phyloP scores from a whole-genome alignment of 2,329 filamentous ascomycete genomes.

The Cryoendolithus antarcticus region DNA sequence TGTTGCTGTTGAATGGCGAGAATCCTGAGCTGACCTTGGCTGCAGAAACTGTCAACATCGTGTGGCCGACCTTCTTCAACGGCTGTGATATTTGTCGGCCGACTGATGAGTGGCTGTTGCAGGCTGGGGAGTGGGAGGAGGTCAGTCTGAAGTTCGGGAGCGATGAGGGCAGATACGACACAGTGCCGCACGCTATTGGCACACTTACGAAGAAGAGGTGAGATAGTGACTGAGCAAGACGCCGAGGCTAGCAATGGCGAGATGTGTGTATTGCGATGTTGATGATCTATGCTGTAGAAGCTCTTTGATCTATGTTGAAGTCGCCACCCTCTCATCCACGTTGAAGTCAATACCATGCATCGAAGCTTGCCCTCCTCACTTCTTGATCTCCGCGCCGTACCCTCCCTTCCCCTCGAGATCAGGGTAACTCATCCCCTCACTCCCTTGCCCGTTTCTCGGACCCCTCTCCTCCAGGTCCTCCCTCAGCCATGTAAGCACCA shows the following conservation, averaged over 20 bases:
- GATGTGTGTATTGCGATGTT: too few relatives aligned
- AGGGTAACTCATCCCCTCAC: constrained; percentile 55
- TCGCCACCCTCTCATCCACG: constrained; percentile 4
- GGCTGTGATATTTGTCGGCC: constrained; percentile 24
- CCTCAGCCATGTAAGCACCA: constrained; percentile 79
- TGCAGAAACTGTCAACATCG: constrained; percentile 18
- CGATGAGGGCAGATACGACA: constrained; percentile 23
- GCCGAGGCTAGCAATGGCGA: too few relatives aligned
- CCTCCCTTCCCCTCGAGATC: constrained; percentile 48
- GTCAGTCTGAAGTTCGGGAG: constrained; percentile 19
- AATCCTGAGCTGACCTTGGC: constrained; percentile 1
- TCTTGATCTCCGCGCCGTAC: constrained; percentile 46
- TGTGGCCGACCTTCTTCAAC: constrained; percentile 25
- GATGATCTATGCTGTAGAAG: too few relatives aligned
- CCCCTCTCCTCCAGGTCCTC: constrained; percentile 69
- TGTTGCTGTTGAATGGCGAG: background rate
- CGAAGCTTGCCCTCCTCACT: background rate
- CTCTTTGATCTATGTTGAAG: constrained; percentile 1
- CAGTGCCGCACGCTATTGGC: constrained; percentile 23
- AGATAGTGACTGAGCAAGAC: background rate
- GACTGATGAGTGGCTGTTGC: constrained; percentile 24
- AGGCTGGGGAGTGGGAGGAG: constrained; percentile 23
- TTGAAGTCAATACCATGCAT: background rate
- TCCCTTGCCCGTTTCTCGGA: constrained; percentile 50
- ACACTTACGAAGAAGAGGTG: constrained; percentile 17